Evolutionary conservation across 139 green algal genomes (phyloP).

Genomic region (Chlorella sp.): DNA sequence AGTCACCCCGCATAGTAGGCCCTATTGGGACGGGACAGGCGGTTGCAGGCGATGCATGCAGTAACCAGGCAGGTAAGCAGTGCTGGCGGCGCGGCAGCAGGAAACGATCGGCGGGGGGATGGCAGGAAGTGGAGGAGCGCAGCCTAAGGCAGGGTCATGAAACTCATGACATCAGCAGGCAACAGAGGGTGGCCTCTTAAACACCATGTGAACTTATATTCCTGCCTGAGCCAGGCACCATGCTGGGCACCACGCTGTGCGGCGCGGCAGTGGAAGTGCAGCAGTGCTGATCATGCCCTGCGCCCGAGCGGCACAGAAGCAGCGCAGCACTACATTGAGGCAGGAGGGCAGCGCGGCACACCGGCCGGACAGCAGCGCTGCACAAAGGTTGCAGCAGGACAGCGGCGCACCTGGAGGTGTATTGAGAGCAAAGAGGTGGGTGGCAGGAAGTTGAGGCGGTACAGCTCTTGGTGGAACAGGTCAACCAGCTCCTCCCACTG

Average conservation of each 20-base stretch:
- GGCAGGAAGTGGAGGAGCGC: too few relatives aligned
- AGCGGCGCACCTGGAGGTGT: constrained; percentile 77
- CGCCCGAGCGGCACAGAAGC: neutral
- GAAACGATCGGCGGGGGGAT: too few relatives aligned
- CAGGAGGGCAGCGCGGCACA: too few relatives aligned
- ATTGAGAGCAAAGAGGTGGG: constrained; percentile 75
- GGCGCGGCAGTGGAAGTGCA: neutral
- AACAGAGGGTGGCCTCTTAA: too few relatives aligned
- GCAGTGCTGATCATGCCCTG: neutral
- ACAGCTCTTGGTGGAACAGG: constrained; percentile 82
- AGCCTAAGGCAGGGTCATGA: too few relatives aligned
- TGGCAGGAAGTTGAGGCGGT: constrained; percentile 81
- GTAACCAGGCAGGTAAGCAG: neutral
- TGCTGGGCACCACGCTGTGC: too few relatives aligned
- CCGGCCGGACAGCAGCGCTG: too few relatives aligned
- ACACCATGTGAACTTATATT: too few relatives aligned
- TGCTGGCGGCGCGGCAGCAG: neutral
- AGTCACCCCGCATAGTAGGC: too few relatives aligned
- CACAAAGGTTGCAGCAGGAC: too few relatives aligned
- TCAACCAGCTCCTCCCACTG: constrained; percentile 75
- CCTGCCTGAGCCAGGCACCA: neutral
- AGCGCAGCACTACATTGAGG: too few relatives aligned
- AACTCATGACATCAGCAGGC: too few relatives aligned
- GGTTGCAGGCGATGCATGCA: neutral
- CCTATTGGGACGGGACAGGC: neutral